Conservation (phyloP, 2,329 filamentous ascomycete species). For the Chaetoscypha palmicola region DNA sequence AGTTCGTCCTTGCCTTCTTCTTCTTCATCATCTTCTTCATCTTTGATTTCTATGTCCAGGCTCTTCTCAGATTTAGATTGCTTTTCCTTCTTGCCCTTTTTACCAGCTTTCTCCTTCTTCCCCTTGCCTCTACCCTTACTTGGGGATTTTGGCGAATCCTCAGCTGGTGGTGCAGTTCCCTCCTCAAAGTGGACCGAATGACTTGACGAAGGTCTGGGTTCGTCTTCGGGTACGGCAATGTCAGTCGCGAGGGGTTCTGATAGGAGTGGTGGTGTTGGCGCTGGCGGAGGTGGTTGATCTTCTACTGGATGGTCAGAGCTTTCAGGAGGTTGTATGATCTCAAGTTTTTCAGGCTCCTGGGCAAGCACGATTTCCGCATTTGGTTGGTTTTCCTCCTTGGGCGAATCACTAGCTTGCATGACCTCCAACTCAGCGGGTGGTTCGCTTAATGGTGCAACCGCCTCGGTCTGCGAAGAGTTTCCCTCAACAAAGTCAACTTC, state of each 20-base stretch:
- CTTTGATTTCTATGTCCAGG: background rate
- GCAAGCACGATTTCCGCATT: too few species aligned
- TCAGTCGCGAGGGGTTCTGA: too few species aligned
- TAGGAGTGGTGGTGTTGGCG: background rate
- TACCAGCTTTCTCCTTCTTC: constrained; percentile 5
- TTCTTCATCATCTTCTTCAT: background rate
- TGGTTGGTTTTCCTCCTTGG: too few species aligned
- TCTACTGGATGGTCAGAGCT: constrained; percentile 1
- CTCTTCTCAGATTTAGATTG: constrained; percentile 1
- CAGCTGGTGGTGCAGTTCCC: constrained; percentile 10
- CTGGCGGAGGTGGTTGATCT: background rate
- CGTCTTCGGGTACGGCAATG: too few species aligned
- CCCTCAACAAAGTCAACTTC: too few species aligned
- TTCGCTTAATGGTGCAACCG: too few species aligned
- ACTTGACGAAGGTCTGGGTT: background rate
- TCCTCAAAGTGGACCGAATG: constrained; percentile 17
- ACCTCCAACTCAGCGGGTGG: too few species aligned
- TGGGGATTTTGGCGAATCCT: constrained; percentile 7
- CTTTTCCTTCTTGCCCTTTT: constrained; percentile 5
- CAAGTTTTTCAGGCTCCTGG: too few species aligned
- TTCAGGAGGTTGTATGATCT: background rate
- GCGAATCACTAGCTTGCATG: too few species aligned
- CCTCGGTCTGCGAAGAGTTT: too few species aligned
- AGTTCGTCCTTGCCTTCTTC: too few species aligned
- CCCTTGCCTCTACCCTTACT: constrained; percentile 10